These are phyloP conservation scores for Solanum infundibuliforme DNA, from an alignment of 257 asterid genomes.

Conservation along the genomic window DNA sequence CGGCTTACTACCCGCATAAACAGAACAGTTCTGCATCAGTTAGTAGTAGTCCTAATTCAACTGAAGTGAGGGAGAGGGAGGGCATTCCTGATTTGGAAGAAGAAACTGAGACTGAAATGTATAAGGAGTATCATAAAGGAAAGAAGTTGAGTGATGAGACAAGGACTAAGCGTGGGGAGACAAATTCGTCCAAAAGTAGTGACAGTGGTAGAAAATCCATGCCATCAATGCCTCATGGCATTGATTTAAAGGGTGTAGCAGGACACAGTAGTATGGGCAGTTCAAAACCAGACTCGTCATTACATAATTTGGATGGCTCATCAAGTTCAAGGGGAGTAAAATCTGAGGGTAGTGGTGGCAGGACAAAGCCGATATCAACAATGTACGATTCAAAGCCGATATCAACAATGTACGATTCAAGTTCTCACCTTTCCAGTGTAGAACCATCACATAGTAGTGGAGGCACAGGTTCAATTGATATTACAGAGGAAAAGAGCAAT, in stretches of 20 bases:
- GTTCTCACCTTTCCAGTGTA: constrained; percentile 5
- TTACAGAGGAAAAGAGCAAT: constrained; percentile 52
- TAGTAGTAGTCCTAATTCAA: constrained; percentile 81
- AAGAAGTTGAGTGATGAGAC: constrained; percentile 20
- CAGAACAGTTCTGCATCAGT: constrained; percentile 36
- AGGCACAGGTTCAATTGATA: constrained; percentile 25
- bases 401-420: constrained; percentile 1
- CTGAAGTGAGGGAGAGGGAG: constrained; percentile 86
- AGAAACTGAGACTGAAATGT: constrained; percentile 68
- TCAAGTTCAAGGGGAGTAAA: constrained; percentile 5
- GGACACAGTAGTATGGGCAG: background rate
- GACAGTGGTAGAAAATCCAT: constrained; percentile 1
- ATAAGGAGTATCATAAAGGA: constrained; percentile 28
- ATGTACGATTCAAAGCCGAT: background rate
- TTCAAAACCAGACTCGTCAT: constrained; percentile 17
- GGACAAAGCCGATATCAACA: background rate
- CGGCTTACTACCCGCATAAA: constrained; percentile 26
- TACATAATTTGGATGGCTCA: constrained; percentile 11
- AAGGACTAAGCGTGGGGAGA: constrained; percentile 21
- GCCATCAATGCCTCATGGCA: background rate
- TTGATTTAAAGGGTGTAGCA: background rate
- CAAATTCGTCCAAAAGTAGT: constrained; percentile 4
- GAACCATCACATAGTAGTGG: constrained; percentile 18
- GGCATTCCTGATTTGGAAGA: constrained; percentile 99
- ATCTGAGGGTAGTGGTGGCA: constrained; percentile 5